A percentile compares a stretch with the other conserved stretches of the same genome.
Conservation (phyloP, 164 flowering plant genomes). For the Stephania cephalantha region DNA sequence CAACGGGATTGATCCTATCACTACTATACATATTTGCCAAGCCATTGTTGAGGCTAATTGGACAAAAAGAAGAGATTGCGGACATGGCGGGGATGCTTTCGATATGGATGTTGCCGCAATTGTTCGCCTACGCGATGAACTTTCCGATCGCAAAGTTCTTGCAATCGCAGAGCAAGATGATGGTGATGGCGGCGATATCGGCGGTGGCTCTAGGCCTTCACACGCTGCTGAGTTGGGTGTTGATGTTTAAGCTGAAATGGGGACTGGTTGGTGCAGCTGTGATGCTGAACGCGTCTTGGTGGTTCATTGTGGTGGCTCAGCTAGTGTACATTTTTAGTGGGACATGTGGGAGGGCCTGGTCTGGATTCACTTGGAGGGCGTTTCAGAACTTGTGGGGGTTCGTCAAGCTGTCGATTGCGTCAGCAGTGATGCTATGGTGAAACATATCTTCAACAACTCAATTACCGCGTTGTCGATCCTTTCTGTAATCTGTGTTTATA, state of each 20-base stretch:
- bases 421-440: conserved; percentile 74
- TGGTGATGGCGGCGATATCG: conserved; percentile 51
- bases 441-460: neutral
- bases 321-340: conserved; percentile 48
- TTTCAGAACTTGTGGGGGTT: conserved; percentile 58
- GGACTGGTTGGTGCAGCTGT: conserved; percentile 65
- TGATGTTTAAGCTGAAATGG: conserved; percentile 51
- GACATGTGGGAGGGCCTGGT: conserved; percentile 56
- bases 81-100: conserved; percentile 45
- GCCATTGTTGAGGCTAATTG: conserved; percentile 11
- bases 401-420: conserved; percentile 57
- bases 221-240: conserved; percentile 46
- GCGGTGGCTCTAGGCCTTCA: conserved; percentile 37
- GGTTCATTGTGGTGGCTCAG: conserved; percentile 55
- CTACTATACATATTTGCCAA: conserved; percentile 44
- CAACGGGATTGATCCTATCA: conserved; percentile 26
- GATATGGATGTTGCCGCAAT: conserved; percentile 60
- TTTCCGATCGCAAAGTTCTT: conserved; percentile 55
- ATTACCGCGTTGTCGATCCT: neutral
- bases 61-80: conserved; percentile 39
- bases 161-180: conserved; percentile 62
- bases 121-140: conserved; percentile 55
- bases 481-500: neutral
- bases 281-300: conserved; percentile 60
- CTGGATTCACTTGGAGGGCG: conserved; percentile 58